Evolutionary conservation across 257 asterid genomes (phyloP), one percentile per base, ranked within the genome.

Genomic region (Nicotiana knightiana): DNA sequence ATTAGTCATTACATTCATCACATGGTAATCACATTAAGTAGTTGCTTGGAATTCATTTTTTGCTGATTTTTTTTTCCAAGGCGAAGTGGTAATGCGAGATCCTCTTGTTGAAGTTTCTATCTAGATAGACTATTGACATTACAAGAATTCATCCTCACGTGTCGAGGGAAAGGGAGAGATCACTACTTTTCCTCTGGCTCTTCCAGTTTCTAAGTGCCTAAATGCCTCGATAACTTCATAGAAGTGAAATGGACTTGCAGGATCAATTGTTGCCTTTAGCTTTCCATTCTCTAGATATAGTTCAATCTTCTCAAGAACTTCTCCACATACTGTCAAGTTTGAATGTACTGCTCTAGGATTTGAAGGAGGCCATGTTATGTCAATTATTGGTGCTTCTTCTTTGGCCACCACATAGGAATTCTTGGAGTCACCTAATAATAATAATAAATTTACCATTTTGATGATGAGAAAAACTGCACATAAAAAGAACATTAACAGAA

Each of bases 281-380:
- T 87, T 85, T 59, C 89, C 89, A 77, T 85, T 89, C 89, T 91
- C 95, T 51, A 92, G 80, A 88, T 24, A 84, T 30, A 91, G 94
- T 81, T 81, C 77, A 7, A 91, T 83, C 55, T 75, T 87, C 82
- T 89, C 95, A 84, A 92, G 67, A 18, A 91, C 46, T 26, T 91
- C 91, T 9, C 95, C 97, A n/a, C 90, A 86, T 71, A 87, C 94
- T 17, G 89, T 93, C 89, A 91, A 83, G 53, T 91, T 46, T 5
- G 95, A 87, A 79, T 89, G 85, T 17, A 53, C 11, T 68, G 93
- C 94, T 85, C 84, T 88, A 0, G 90, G 90, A 78, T 88, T 91
- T 21, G 97, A 90, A 21, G 95, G 92, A 43, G 92, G 95, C 95
- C 97, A 91, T 75, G 95, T 93, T 89, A 90, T 90, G 84, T 93